Evolutionary conservation across 306 rosid species (phyloP).

Genomic region (Quercus mongolica): DNA sequence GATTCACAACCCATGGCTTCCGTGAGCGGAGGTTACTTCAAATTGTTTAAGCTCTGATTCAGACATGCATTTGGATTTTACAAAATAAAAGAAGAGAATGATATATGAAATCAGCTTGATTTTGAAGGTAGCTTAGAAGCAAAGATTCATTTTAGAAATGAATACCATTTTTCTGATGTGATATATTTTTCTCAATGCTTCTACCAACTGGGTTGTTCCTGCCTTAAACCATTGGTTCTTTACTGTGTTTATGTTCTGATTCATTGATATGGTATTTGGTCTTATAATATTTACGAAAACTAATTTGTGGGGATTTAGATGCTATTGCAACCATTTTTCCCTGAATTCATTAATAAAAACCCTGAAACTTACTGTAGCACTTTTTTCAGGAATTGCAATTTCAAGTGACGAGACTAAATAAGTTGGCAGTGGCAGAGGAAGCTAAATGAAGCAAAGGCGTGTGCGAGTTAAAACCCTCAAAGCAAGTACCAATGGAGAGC

Average conservation of each 20-base stretch:
- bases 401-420: not conserved
- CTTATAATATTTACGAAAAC: no score
- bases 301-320: no score
- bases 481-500: conserved; percentile 62
- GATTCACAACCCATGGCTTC: not conserved
- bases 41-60: not conserved
- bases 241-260: no score
- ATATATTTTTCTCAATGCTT: not conserved
- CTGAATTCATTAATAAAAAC: no score
- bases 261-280: no score
- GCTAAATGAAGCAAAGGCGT: not conserved
- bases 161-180: not conserved
- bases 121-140: not conserved
- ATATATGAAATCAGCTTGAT: not conserved
- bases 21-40: not conserved
- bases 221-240: not conserved
- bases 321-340: no score
- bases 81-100: no score
- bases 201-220: not conserved
- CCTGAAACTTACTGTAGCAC: no score
- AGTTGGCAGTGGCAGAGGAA: conserved; percentile 24
- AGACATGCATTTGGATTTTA: not conserved
- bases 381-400: not conserved
- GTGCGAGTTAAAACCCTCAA: conserved; percentile 62
- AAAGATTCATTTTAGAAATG: not conserved